phyloP scores from a whole-genome alignment of 345 rosid genomes.

The Ailanthus altissimus region DNA sequence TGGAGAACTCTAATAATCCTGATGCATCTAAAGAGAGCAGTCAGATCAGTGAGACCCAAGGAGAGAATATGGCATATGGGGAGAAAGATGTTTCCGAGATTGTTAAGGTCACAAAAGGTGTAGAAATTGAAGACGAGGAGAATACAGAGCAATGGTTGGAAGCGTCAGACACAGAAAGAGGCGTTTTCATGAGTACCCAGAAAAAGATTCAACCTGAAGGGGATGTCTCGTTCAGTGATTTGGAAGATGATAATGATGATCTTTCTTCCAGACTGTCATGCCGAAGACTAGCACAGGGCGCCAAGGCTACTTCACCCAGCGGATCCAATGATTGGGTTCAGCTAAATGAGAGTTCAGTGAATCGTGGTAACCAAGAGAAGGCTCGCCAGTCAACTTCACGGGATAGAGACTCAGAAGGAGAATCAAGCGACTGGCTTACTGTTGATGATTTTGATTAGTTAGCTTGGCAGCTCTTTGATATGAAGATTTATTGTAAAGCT shows the following conservation, averaged over 20 bases:
- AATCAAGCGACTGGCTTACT: slow-evolving; percentile 66
- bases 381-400: slow-evolving; percentile 38
- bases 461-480: slow-evolving; percentile 13
- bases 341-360: slow-evolving; percentile 41
- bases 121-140: slow-evolving; percentile 39
- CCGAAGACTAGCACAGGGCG: slow-evolving; percentile 19
- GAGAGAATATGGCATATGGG: slow-evolving; percentile 18
- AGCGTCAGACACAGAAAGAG: slow-evolving; percentile 34
- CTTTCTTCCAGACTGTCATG: slow-evolving; percentile 32
- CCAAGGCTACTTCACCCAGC: slow-evolving; percentile 37
- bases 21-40: slow-evolving; percentile 28
- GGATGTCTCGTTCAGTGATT: slow-evolving; percentile 62
- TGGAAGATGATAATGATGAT: slow-evolving; percentile 50
- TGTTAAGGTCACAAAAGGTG: slow-evolving; percentile 27
- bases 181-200: slow-evolving; percentile 24
- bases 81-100: slow-evolving; percentile 29
- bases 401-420: slow-evolving; percentile 66
- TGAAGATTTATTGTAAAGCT: slow-evolving; percentile 44
- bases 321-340: slow-evolving; percentile 71
- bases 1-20: slow-evolving; percentile 17
- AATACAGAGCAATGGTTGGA: slow-evolving; percentile 42
- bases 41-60: slow-evolving; percentile 10
- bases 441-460: slow-evolving; percentile 56
- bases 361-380: slow-evolving; percentile 29
- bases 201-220: slow-evolving; percentile 40